Evolutionary conservation across 257 asterid species (phyloP).

Genomic region (Jacaranda copaia): DNA sequence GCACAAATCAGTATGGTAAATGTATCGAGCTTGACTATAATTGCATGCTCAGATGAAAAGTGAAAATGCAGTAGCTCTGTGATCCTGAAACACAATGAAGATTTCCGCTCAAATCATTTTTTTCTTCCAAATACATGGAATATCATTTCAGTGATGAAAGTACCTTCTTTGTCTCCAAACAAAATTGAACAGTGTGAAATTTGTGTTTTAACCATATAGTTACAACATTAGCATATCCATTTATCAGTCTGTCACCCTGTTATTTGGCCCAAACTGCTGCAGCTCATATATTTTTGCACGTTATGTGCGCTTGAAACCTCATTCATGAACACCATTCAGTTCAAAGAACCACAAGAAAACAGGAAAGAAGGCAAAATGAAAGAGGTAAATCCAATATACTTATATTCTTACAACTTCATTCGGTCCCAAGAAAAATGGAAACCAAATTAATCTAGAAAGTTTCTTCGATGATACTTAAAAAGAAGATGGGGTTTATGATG

Average conservation of each 20-base stretch:
- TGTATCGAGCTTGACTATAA: neutral
- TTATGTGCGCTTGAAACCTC: slow-evolving; percentile 6
- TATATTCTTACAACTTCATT: neutral
- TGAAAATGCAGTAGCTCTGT: neutral
- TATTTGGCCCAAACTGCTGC: slow-evolving; percentile 18
- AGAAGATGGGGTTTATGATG: neutral
- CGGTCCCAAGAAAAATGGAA: neutral
- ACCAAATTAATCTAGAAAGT: neutral
- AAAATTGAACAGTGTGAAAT: neutral
- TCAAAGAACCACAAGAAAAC: slow-evolving; percentile 26
- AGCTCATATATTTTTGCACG: neutral
- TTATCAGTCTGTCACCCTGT: neutral
- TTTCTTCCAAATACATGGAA: slow-evolving; percentile 24
- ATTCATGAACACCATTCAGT: neutral
- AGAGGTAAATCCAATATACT: neutral
- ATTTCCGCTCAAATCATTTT: neutral
- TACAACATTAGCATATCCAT: slow-evolving; percentile 13
- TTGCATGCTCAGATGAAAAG: slow-evolving; percentile 3
- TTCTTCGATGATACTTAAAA: neutral
- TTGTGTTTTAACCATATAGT: neutral
- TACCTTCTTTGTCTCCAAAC: slow-evolving; percentile 1
- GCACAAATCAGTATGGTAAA: neutral
- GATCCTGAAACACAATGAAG: slow-evolving; percentile 18
- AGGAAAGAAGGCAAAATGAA: slow-evolving; percentile 11
- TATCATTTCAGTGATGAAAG: slow-evolving; percentile 15